Conservation (phyloP, 164 flowering plant species). For the Kingdonia uniflora region DNA sequence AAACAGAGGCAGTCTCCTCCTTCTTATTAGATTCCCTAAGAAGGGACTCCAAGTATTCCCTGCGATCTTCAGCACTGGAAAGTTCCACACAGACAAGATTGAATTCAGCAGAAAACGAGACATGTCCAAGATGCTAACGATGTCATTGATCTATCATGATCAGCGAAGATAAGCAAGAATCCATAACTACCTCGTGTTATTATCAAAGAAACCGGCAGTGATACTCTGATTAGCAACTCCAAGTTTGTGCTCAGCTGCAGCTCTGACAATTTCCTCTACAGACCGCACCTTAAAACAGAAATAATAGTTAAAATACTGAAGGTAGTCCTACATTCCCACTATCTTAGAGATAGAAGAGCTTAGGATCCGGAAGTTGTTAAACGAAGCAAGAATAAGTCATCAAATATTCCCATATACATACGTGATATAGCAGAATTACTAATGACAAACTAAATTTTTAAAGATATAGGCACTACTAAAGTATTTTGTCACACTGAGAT, state of each 20-base stretch:
- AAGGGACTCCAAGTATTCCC: slow-evolving; percentile 92
- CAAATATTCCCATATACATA: too few species aligned
- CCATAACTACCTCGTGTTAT: slow-evolving; percentile 69
- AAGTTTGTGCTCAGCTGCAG: slow-evolving; percentile 97
- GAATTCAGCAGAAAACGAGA: slow-evolving; percentile 3
- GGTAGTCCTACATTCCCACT: too few species aligned
- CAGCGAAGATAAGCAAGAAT: not conserved
- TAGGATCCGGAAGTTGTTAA: not conserved
- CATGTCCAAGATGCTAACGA: not conserved
- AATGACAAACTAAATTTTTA: too few species aligned
- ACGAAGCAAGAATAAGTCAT: too few species aligned
- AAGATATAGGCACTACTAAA: too few species aligned
- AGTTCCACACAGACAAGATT: slow-evolving; percentile 7
- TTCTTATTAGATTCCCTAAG: slow-evolving; percentile 92
- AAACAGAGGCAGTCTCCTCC: slow-evolving; percentile 89
- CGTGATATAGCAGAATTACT: too few species aligned
- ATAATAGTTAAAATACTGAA: slow-evolving; percentile 2
- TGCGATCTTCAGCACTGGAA: slow-evolving; percentile 93
- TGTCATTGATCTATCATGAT: not conserved
- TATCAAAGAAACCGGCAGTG: slow-evolving; percentile 99
- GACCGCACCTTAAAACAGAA: slow-evolving; percentile 53
- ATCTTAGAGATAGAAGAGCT: not conserved
- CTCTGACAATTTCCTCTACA: slow-evolving; percentile 99
- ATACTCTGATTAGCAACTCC: slow-evolving; percentile 99
- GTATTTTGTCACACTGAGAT: too few species aligned